phyloP scores from a whole-genome alignment of 495 filamentous ascomycete species.

The Parachaetomium inaequale region DNA sequence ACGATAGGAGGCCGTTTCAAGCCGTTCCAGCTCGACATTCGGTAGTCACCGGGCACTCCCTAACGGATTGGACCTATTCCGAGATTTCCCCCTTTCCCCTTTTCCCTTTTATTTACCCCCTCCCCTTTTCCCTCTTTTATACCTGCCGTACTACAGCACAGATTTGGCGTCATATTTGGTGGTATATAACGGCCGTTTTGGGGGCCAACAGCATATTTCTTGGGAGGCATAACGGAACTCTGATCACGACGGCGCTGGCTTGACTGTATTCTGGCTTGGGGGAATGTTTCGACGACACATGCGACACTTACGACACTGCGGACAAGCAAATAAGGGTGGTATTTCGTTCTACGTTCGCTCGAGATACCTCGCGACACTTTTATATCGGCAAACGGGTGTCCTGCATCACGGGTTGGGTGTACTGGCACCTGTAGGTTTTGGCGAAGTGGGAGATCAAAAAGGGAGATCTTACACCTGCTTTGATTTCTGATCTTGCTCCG shows the following conservation, averaged over 20 bases:
- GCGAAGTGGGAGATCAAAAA: slow-evolving; percentile 5
- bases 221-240: background rate
- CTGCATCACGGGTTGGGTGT: background rate
- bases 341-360: background rate
- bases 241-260: background rate
- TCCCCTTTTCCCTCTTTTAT: slow-evolving; percentile 9
- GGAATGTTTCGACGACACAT: background rate
- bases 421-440: background rate
- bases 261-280: background rate
- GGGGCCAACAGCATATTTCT: background rate
- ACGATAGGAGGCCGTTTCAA: slow-evolving; percentile 66
- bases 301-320: background rate
- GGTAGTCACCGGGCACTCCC: slow-evolving; percentile 33
- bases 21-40: slow-evolving; percentile 62
- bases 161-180: background rate
- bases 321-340: background rate
- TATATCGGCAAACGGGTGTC: background rate
- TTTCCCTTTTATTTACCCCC: background rate
- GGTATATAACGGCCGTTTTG: background rate
- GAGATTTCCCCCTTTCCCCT: background rate
- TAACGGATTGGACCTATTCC: background rate
- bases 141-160: background rate
- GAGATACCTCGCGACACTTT: background rate
- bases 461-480: background rate
- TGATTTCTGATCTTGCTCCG: background rate